Evolutionary conservation across 2,329 filamentous ascomycete genomes (phyloP).

Genomic region (Calonectria hawksworthii): DNA sequence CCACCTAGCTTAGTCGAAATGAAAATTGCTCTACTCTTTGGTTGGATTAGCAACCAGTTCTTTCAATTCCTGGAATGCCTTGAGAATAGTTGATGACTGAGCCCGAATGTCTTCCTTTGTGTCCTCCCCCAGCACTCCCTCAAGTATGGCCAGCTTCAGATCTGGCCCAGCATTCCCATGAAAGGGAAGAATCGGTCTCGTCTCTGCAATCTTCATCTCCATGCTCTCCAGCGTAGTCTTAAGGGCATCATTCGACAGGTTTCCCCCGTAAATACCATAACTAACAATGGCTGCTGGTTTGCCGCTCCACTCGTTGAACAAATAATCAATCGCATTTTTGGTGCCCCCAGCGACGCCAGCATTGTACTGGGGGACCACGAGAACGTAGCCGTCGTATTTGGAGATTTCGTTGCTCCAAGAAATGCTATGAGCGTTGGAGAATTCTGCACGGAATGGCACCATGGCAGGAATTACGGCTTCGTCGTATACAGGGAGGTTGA

Average conservation of each 20-base stretch:
- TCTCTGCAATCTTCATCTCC: conserved; percentile 25
- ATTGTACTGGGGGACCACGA: conserved; percentile 71
- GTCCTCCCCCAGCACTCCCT: not conserved
- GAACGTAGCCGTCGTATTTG: conserved; percentile 61
- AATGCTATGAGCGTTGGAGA: conserved; percentile 57
- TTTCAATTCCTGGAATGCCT: not conserved
- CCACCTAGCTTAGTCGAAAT: no score
- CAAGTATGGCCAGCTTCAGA: not conserved
- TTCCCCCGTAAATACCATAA: conserved; percentile 34
- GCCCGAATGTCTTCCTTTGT: not conserved
- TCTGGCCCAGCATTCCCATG: not conserved
- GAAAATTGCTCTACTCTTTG: not conserved
- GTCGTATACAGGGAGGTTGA: conserved; percentile 59
- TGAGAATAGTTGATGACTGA: not conserved
- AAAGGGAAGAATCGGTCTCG: not conserved
- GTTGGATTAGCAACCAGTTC: not conserved
- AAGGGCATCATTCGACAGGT: not conserved
- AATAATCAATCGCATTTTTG: conserved; percentile 75
- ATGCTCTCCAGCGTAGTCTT: conserved; percentile 18
- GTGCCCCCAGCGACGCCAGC: conserved; percentile 65
- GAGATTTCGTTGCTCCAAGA: conserved; percentile 60
- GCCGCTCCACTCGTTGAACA: conserved; percentile 65
- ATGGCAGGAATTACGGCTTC: conserved; percentile 56
- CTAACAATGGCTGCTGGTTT: conserved; percentile 33
- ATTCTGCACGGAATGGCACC: conserved; percentile 51